Evolutionary conservation across 352 stramenopile species (phyloP).

Genomic region (Globisporangium ultimum): DNA sequence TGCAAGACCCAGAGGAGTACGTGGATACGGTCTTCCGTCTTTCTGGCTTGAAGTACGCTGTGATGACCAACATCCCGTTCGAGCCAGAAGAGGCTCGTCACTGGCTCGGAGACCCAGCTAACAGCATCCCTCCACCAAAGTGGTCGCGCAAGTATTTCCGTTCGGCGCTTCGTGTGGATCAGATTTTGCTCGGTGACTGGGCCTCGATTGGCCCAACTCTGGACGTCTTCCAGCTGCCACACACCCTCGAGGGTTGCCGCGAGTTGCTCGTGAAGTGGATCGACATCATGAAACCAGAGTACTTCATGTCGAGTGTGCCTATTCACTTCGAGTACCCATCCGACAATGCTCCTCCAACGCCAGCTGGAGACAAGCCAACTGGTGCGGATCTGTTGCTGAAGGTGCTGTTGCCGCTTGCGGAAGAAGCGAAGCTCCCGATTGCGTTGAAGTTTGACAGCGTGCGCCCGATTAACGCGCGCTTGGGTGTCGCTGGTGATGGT

Average conservation of each 20-base stretch:
- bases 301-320: slow-evolving; percentile 94
- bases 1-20: slow-evolving; percentile 67
- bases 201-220: slow-evolving; percentile 64
- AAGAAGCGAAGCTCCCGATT: slow-evolving; percentile 86
- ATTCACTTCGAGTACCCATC: slow-evolving; percentile 80
- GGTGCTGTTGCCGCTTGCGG: slow-evolving; percentile 88
- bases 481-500: slow-evolving; percentile 86
- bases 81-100: slow-evolving; percentile 49
- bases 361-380: slow-evolving; percentile 24
- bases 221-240: slow-evolving; percentile 43
- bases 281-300: slow-evolving; percentile 90
- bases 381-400: slow-evolving; percentile 76
- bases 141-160: slow-evolving; percentile 79
- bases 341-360: slow-evolving; percentile 21
- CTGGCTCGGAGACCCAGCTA: slow-evolving; percentile 44
- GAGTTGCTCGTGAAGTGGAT: slow-evolving; percentile 90
- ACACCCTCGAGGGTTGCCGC: slow-evolving; percentile 75
- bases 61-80: slow-evolving; percentile 96
- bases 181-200: slow-evolving; percentile 87
- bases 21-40: slow-evolving; percentile 73
- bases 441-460: slow-evolving; percentile 94
- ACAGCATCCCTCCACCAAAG: slow-evolving; percentile 32
- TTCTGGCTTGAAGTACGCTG: slow-evolving; percentile 82
- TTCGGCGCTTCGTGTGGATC: slow-evolving; percentile 90
- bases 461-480: slow-evolving; percentile 81